Evolutionary conservation across 202 grass and related monocot genomes (phyloP), one percentile per base, ranked within the genome.

Genomic region (Digitaria exilis): DNA sequence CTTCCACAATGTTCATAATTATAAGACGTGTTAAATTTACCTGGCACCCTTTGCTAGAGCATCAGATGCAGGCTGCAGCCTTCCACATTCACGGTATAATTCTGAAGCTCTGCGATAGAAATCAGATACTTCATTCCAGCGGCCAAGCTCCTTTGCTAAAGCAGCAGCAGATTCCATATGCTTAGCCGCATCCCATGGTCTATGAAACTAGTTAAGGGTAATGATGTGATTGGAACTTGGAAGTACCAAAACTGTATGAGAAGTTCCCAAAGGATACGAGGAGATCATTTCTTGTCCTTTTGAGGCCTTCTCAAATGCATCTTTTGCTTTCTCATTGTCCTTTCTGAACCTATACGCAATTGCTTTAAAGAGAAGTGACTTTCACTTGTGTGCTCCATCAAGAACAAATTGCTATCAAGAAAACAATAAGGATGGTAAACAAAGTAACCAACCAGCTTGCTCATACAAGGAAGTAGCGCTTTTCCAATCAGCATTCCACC

Each of bases 251-350:
- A 73, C 32, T 75, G 69, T 19, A 77, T 73, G 1, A 81, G 19
- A 87, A 61, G 68, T 69, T 75, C 75, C 29, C 2, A 9, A 76
- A 89, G 87, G 87, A 94, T 99, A 99, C 87, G 93, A 99, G 15
- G 91, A 89, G 58, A 99, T 94, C 87, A 99, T 92, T 92, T 99
- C 96, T 84, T 99, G 96, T 87, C 91, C 96, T 90, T 94, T 99
- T 31, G 96, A 96, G 84, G 96, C 96, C 84, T 94, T 99, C 83
- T 99, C 96, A 82, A 99, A 99, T 75, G 96, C 96, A 75, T 92
- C 93, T 89, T 99, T 99, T 73, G 93, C 96, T 94, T 96, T 99
- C 78, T 90, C 96, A 60, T 89, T 94, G 37, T 96, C 87, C 90
- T 93, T 99, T 80, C 61, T 89, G 77, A 93, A 94, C 79, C 87